Conservation (phyloP, 2,329 filamentous ascomycete genomes). For the Plenodomus lindquistii region DNA sequence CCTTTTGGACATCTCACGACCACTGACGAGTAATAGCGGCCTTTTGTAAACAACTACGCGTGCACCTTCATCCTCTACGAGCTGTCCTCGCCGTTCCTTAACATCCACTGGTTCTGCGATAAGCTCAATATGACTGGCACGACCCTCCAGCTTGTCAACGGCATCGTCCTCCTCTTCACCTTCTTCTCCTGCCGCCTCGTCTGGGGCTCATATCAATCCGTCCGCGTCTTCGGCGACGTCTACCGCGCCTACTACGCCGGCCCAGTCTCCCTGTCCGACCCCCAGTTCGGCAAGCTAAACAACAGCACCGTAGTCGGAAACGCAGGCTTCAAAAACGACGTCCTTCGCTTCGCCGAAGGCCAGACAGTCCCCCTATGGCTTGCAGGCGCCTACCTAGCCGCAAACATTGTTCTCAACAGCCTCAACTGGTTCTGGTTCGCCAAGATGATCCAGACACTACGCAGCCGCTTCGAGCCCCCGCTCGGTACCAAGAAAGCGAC, state of each 20-base stretch:
- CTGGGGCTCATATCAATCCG: conserved; percentile 75
- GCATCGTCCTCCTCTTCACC: conserved; percentile 69
- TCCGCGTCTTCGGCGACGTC: conserved; percentile 67
- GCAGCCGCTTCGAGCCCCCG: conserved; percentile 72
- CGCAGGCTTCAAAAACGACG: conserved; percentile 43
- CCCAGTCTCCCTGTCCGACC: conserved; percentile 26
- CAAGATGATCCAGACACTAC: conserved; percentile 81
- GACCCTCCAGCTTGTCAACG: conserved; percentile 74
- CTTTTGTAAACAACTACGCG: conserved; percentile 83
- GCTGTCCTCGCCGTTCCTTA: conserved; percentile 81
- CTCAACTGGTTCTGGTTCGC: conserved; percentile 86
- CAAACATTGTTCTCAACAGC: conserved; percentile 72
- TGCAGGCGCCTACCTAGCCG: conserved; percentile 66
- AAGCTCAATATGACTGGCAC: conserved; percentile 81
- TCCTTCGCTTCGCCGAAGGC: conserved; percentile 54
- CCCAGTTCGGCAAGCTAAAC: conserved; percentile 32
- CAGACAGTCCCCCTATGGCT: conserved; percentile 68
- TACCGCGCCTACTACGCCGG: conserved; percentile 51
- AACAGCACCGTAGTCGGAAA: conserved; percentile 23
- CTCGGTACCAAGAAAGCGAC: conserved; percentile 46
- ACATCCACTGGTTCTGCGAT: conserved; percentile 91
- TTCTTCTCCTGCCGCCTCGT: conserved; percentile 79
- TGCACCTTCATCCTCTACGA: conserved; percentile 85
- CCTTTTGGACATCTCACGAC: background rate
- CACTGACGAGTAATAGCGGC: conserved; percentile 58